Percentiles rank a stretch among this genome's conserved stretches.
phyloP scores from a whole-genome alignment of 1,139 yeast species.

The Kodamaea sp. region DNA sequence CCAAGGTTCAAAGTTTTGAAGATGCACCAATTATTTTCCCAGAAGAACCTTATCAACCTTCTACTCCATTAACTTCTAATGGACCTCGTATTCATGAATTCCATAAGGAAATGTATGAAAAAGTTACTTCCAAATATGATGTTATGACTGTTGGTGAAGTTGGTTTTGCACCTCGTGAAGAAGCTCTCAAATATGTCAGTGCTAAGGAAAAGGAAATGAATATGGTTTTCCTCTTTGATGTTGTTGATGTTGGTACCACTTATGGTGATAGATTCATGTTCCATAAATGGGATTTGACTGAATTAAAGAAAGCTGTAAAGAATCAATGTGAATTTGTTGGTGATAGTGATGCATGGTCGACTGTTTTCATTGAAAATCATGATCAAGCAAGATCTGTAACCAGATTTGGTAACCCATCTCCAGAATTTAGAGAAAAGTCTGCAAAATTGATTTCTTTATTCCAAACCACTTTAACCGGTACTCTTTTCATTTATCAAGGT shows the following conservation, averaged over 20 bases:
- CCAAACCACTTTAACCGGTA: constrained; percentile 50
- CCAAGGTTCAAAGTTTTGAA: constrained; percentile 44
- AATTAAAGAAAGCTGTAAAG: constrained; percentile 42
- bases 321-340: constrained; percentile 36
- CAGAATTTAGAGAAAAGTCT: constrained; percentile 30
- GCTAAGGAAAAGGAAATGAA: constrained; percentile 49
- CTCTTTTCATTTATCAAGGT: constrained; percentile 57
- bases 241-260: constrained; percentile 42
- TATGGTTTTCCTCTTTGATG: constrained; percentile 50
- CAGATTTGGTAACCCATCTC: constrained; percentile 46
- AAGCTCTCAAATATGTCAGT: constrained; percentile 45
- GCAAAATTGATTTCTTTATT: constrained; percentile 50
- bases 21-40: constrained; percentile 49
- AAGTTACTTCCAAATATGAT: constrained; percentile 47
- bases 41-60: constrained; percentile 39
- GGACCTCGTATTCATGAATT: constrained; percentile 58
- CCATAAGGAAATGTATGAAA: constrained; percentile 48
- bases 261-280: constrained; percentile 31
- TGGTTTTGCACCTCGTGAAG: constrained; percentile 40
- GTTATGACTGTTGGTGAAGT: constrained; percentile 58
- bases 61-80: constrained; percentile 28
- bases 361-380: constrained; percentile 55
- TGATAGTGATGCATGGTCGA: constrained; percentile 58
- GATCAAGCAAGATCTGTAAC: constrained; percentile 55
- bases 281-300: constrained; percentile 33